Base-by-base conservation (phyloP, 2,329 filamentous ascomycete species). In the Epichloe elymi region DNA sequence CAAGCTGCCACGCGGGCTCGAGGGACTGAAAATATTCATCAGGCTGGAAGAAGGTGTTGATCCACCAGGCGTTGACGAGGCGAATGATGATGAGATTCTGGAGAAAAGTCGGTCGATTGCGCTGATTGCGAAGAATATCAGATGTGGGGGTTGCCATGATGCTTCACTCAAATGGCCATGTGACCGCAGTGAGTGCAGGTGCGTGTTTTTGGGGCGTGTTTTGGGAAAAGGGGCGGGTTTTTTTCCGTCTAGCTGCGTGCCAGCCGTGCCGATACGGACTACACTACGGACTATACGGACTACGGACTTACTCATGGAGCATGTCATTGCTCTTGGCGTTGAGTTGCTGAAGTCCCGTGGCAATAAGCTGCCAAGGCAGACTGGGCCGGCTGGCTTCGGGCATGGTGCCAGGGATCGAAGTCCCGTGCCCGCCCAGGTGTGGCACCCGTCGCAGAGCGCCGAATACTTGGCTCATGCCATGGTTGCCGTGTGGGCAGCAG, bases 1-100 rank as follows among this genome's bases (percentile, higher is more conserved):
- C 86, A 51, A 93, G 76, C 60, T 83, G 74, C 90, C 91, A 97
- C 58, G 93, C 93, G 49, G 93, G 91, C 70, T 98, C 93, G 43
- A 97, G 78, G 1, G 89, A 86, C 65, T 98, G 93, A 63, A 93
- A 98, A 72, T 88, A 97, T 68, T 98, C 93, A 71, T 98, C 93
- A 30, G 93, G 93, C 67, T 98, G 93, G 70, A 98, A 98, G 67
- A 96, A 98, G 19, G 93, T 97, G 57, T 79, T 74, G 52, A 94
- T 74, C 55, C 75, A 80, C 59, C 93, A 74, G 35, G 88, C 83
- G 70, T 95, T 95, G 64, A 86, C 66, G 56, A 91, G 75, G 50
- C 93, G 87, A 56, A 95, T 78, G 40, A 79, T 73, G 57, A 96
- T 59, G 50, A 80, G 67, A 53, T 61, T 54, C 46, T 57, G 60